These are phyloP conservation scores for Rossbeevera mucosa DNA, from an alignment of 768 basidiomycete genomes.

Conservation along the genomic window DNA sequence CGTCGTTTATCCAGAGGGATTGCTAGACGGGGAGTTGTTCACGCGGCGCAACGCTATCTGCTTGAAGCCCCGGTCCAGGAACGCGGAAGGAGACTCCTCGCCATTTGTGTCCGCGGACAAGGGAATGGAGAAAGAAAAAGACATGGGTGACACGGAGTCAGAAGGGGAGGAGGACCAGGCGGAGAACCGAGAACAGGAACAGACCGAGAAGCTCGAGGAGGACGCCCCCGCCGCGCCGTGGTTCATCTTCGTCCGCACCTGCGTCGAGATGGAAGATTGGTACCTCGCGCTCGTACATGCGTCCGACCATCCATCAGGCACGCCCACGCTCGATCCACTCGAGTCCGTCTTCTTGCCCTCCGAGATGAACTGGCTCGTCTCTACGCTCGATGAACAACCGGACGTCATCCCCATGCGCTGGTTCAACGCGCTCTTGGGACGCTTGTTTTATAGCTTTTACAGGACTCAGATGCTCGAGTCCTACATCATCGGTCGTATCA, in stretches of 20 bases:
- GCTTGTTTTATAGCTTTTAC: slow-evolving; percentile 90
- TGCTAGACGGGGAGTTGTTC: slow-evolving; percentile 86
- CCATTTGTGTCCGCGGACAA: slow-evolving; percentile 46
- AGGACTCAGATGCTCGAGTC: slow-evolving; percentile 77
- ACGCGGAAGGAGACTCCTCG: slow-evolving; percentile 31
- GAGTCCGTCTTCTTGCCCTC: slow-evolving; percentile 61
- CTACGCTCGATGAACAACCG: slow-evolving; percentile 85
- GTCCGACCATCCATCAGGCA: slow-evolving; percentile 57
- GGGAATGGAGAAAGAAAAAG: background rate
- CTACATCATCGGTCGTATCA: slow-evolving; percentile 80
- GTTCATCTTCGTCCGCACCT: slow-evolving; percentile 90
- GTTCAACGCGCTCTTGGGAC: slow-evolving; percentile 91
- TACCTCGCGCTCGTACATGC: slow-evolving; percentile 79
- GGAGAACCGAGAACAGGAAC: slow-evolving; percentile 12
- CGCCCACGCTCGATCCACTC: slow-evolving; percentile 57
- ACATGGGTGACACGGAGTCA: background rate
- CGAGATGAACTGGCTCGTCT: slow-evolving; percentile 81
- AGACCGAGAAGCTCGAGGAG: slow-evolving; percentile 35
- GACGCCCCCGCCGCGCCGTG: slow-evolving; percentile 65
- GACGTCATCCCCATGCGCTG: slow-evolving; percentile 97
- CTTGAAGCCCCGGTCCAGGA: slow-evolving; percentile 48
- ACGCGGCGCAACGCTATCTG: slow-evolving; percentile 87
- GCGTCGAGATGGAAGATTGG: slow-evolving; percentile 97
- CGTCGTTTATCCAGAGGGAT: slow-evolving; percentile 65
- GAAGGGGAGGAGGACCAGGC: background rate